These are phyloP conservation scores for Wilhelminamyces savonicus DNA, from an alignment of 805 yeast genomes.

Conservation along the genomic window DNA sequence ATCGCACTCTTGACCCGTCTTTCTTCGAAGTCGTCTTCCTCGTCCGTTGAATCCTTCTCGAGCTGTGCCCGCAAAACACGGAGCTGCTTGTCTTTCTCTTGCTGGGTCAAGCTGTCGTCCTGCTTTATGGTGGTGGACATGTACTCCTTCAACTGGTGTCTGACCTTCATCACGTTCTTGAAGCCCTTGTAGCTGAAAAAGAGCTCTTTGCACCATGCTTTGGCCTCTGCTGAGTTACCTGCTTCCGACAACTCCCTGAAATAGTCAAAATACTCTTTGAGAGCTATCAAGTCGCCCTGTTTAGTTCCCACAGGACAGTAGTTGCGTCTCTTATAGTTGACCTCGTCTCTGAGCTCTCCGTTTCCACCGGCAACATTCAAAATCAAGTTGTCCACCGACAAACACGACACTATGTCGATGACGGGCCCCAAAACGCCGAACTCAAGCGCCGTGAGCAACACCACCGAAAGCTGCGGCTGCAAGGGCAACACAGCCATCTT, in stretches of 20 bases:
- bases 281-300: constrained; percentile 77
- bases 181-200: constrained; percentile 76
- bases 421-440: constrained; percentile 57
- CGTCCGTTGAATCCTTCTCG: constrained; percentile 11
- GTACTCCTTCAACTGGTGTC: constrained; percentile 69
- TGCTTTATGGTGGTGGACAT: constrained; percentile 46
- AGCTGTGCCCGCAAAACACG: constrained; percentile 18
- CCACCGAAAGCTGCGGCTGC: constrained; percentile 88
- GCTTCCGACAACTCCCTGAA: constrained; percentile 26
- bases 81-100: constrained; percentile 21
- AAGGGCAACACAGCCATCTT: constrained; percentile 86
- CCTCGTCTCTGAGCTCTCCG: constrained; percentile 76
- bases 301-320: constrained; percentile 64
- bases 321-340: constrained; percentile 67
- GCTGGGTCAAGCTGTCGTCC: constrained; percentile 23
- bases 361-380: constrained; percentile 56
- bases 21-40: constrained; percentile 17
- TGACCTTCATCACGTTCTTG: constrained; percentile 66
- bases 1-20: constrained; percentile 22
- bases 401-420: constrained; percentile 84
- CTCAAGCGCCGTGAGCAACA: constrained; percentile 64
- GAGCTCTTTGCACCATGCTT: constrained; percentile 78
- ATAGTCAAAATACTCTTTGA: constrained; percentile 69
- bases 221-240: constrained; percentile 45
- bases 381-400: constrained; percentile 85